Base-by-base conservation (phyloP, 2,329 filamentous ascomycete species). In the Septoria petroselini region DNA sequence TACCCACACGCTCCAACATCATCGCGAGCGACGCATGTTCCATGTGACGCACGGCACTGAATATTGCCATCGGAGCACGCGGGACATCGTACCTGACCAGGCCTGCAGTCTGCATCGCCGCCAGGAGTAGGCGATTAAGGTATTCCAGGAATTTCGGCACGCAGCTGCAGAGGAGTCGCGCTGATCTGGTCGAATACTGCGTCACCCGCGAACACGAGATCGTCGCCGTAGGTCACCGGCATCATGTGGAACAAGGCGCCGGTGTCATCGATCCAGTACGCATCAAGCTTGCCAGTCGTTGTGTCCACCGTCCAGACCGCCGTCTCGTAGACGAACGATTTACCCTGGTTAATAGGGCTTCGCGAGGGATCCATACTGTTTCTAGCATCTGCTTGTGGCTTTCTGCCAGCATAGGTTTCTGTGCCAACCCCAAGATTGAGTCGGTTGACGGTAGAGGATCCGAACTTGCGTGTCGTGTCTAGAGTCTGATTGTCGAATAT, bases 1-100 rank as follows among this genome's bases (percentile, higher is more conserved):
- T 40, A 40, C 7, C 38, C 38, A 40, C 38, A 40, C n/a, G 38
- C 21, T 27, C 38, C 21, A 5, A 29, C 21, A 15, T 40, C 38
- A 15, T 40, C 38, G 21, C 38, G 38, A 40, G 38, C 23, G 27
- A 40, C 38, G 27, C 38, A 40, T 8, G 11, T 40, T n/a, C 38
- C 38, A 21, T 40, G 19, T 15, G 21, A 21, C 8, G 38, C 38
- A 15, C 38, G 23, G 8, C 38, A 40, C 23, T 40, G 38, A 25
- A 25, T 40, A n/a, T 14, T 40, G 9, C 19, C 38, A 29, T 40
- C 38, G 14, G 21, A 40, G 27, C 38, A 40, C 15, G 38, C 38
- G 11, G 21, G 38, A 40, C 38, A 40, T 25, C 27, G 17, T 14
- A 23, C 21, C 15, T n/a, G 23, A 14, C 38, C 38, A 15, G 38